Evolutionary conservation across 2,329 filamentous ascomycete genomes (phyloP), one percentile per base, ranked within the genome.

Genomic region (Nannizziopsis arthrosporioides): DNA sequence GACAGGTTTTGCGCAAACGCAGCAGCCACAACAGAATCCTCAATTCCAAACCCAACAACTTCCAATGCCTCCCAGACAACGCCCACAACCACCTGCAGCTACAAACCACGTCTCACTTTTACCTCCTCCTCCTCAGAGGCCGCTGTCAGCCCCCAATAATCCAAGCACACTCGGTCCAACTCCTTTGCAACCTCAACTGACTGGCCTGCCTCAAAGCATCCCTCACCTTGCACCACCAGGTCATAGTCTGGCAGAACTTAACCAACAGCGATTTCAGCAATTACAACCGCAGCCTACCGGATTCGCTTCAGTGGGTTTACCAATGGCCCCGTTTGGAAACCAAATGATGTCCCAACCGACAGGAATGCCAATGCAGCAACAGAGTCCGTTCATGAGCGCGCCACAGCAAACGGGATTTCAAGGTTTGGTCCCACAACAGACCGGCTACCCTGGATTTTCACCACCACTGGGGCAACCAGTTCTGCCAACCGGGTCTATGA

Each of bases 141-240:
- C 92, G 6, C 74, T 92, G 10, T 95, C 90, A 36, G 90, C 92
- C 35, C 90, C 92, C 19, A 84, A 87, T 62, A 84, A 87, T 47
- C 82, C 73, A 60, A 88, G 76, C 63, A 75, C 73, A 3, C 92
- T 93, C 63, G 76, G 77, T 6, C 77, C 83, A 14, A 80, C 85
- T 43, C 81, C 85, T 12, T 68, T 95, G 56, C 82, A 89, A 62
- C 81, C 87, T 45, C 90, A 95, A 62, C 77, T 89, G 65, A 95
- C 92, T 4, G 88, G 90, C 7, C 56, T 75, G 47, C 74, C 77
- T 54, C 77, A 79, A 59, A 69, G 70, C 9, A 59, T 58, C 2
- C 63, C 63, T 11, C 80, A 80, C 54, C 72, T 85, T 48, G 82
- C 84, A 22, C 78, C 82, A 27, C 76, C 78, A 2, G 85, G 87